These are phyloP conservation scores for Xylariales sp. DNA, from an alignment of 2,329 filamentous ascomycete species.

Conservation along the genomic window DNA sequence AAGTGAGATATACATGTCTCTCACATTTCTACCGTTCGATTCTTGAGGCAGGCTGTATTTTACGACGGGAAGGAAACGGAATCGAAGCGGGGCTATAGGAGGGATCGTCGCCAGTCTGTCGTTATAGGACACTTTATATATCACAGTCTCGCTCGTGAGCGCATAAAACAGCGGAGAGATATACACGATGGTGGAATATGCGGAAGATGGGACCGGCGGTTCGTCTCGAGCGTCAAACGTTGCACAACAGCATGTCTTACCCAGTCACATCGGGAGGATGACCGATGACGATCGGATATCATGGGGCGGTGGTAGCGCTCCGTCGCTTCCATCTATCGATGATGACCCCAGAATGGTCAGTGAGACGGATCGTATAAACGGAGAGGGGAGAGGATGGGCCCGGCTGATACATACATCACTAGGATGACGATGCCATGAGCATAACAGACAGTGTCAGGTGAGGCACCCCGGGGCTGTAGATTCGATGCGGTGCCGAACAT, in stretches of 20 bases:
- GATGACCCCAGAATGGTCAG: constrained; percentile 39
- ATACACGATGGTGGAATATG: constrained; percentile 9
- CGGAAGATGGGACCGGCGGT: background rate
- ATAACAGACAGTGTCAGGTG: constrained; percentile 34
- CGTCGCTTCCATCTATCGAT: constrained; percentile 45
- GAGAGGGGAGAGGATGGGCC: background rate
- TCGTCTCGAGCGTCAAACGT: background rate
- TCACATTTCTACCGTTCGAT: background rate
- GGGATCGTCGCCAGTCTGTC: background rate
- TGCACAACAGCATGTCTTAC: background rate
- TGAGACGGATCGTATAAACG: constrained; percentile 10
- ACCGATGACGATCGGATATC: constrained; percentile 33
- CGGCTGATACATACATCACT: constrained; percentile 18
- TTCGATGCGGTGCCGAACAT: background rate
- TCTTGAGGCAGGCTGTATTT: background rate
- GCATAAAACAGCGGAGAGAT: background rate
- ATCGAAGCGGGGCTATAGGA: background rate
- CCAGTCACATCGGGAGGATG: constrained; percentile 19
- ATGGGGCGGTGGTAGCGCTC: constrained; percentile 44
- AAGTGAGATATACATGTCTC: no score
- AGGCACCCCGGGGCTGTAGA: constrained; percentile 1
- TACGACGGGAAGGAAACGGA: background rate
- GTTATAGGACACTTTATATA: constrained; percentile 1
- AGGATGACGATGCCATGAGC: constrained; percentile 37
- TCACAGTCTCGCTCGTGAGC: background rate